A percentile compares a stretch with the other conserved stretches of the same genome.
Evolutionary conservation across 371 early-diverging fungal species (phyloP).

Genomic region (Mortierella sp.): DNA sequence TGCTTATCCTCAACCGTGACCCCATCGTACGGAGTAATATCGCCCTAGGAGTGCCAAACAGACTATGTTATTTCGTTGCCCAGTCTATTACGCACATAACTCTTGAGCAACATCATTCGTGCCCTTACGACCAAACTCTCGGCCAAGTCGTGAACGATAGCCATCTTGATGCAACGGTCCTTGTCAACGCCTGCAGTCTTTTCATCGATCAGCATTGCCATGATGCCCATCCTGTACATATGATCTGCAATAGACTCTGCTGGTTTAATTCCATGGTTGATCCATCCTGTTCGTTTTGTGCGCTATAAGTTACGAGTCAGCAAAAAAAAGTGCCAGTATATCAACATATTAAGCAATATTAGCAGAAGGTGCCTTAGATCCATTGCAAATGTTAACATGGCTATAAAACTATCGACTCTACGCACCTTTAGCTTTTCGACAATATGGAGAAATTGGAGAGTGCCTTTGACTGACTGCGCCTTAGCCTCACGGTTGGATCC

Average conservation of each 20-base stretch:
- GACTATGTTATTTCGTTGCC: no score
- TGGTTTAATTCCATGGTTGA: constrained; percentile 72
- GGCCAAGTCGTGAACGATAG: constrained; percentile 92
- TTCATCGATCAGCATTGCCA: constrained; percentile 86
- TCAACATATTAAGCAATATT: no score
- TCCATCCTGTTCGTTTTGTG: constrained; percentile 95
- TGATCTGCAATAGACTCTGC: constrained; percentile 94
- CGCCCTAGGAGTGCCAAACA: constrained; percentile 68
- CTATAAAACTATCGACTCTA: no score
- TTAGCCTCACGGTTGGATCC: constrained; percentile 19
- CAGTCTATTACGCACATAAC: no score
- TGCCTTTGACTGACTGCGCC: constrained; percentile 42
- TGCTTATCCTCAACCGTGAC: constrained; percentile 85
- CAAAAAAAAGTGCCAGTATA: not conserved
- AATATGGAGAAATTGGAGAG: constrained; percentile 66
- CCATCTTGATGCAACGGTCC: constrained; percentile 87
- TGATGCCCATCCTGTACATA: constrained; percentile 93
- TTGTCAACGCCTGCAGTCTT: constrained; percentile 63
- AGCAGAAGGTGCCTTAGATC: no score
- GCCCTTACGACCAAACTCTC: constrained; percentile 83
- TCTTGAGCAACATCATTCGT: no score
- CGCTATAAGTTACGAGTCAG: no score
- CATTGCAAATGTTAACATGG: no score
- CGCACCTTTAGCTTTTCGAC: constrained; percentile 76
- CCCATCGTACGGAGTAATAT: constrained; percentile 89